Percentiles rank a stretch among this genome's conserved stretches.
Conservation (phyloP, 768 basidiomycete species). For the Lyophyllum shimeji region DNA sequence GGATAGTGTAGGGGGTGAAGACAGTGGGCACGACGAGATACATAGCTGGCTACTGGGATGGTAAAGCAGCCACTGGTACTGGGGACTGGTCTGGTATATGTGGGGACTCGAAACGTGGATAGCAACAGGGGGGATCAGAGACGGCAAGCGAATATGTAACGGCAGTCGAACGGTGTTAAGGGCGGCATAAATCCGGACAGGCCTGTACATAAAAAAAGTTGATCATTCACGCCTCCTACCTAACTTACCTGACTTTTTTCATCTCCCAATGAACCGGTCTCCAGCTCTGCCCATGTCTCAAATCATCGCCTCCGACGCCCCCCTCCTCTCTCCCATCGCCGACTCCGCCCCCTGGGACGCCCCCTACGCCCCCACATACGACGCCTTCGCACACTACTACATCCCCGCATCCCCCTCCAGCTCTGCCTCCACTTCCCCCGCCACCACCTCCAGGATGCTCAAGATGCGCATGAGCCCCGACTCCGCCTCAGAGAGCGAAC, state of each 20-base stretch:
- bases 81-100: not conserved
- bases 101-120: no score
- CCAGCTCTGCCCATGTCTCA: constrained; percentile 52
- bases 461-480: constrained; percentile 51
- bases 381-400: constrained; percentile 49
- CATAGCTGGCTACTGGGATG: not conserved
- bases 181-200: constrained; percentile 31
- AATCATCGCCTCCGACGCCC: constrained; percentile 56
- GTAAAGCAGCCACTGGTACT: not conserved
- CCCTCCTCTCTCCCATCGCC: constrained; percentile 52
- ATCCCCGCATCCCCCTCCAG: constrained; percentile 48
- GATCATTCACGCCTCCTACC: constrained; percentile 14
- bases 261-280: constrained; percentile 24
- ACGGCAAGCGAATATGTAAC: constrained; percentile 2
- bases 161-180: constrained; percentile 18
- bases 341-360: constrained; percentile 52
- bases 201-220: constrained; percentile 24
- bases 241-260: constrained; percentile 17
- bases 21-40: not conserved
- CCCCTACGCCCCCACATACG: constrained; percentile 34
- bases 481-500: constrained; percentile 33
- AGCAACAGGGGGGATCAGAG: constrained; percentile 3
- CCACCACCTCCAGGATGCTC: constrained; percentile 46
- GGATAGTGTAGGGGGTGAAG: not conserved
- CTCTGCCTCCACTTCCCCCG: constrained; percentile 46